Evolutionary conservation across 2,329 filamentous ascomycete species (phyloP), one percentile per base, ranked within the genome.

Genomic region (Colletotrichum magnum): DNA sequence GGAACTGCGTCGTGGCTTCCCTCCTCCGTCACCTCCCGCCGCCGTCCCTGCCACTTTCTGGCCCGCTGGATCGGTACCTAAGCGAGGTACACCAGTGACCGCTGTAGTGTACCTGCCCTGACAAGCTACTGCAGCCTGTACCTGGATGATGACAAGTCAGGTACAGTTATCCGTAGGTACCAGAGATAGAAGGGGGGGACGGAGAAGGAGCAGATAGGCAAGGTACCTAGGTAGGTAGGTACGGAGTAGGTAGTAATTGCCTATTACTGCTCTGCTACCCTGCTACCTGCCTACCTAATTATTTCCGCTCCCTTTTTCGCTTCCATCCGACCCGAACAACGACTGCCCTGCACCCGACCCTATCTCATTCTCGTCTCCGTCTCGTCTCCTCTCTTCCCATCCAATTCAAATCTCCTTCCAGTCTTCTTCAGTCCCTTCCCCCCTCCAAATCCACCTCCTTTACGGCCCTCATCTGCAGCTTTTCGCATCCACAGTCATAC

Each of bases 1-100:
- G 32, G 32, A 36, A 36, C 32, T 36, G 32, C 10, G 32, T 36
- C 32, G 47, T 36, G 54, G 26, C 53, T 28, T 43, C 61, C 45
- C 45, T 51, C 43, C 54, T 62, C 51, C 50, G 39, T 61, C 63
- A 47, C 51, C 58, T 67, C 64, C 64, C 51, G 58, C 41, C 51
- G 54, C 50, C 51, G 43, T 63, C 32, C 51, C 43, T 63, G 41
- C 50, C 41, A 43, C 32, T 45, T 47, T 58, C 24, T 18, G n/a
- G 6, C 43, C 43, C 32, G 26, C 26, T 39, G 52, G 28, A 21
- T 28, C 47, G 12, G 52, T 54, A 24, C 32, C 13, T 54, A 26
- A 6, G 9, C 18, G 15, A 36, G 51, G 5, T 53, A 32, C 32
- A 24, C 21, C 21, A 24, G 7, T 36, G 32, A 10, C 32, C 32